Conservation (phyloP, 192 early-diverging fungal genomes). For the Coemansia sp. region DNA sequence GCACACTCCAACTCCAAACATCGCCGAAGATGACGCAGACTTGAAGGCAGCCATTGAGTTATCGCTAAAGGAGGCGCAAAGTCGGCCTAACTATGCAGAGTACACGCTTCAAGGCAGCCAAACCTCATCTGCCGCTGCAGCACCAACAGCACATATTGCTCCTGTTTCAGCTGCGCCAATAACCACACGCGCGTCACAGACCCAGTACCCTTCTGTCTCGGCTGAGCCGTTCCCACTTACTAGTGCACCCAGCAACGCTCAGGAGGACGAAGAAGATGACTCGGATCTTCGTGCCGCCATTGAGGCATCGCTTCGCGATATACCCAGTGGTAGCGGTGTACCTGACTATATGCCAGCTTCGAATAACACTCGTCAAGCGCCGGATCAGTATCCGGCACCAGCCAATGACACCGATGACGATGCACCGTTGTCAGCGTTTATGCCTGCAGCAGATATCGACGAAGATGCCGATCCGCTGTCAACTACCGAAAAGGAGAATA, state of each 20-base stretch:
- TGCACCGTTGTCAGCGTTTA: slow-evolving; percentile 30
- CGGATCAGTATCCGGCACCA: not conserved
- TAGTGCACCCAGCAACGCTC: slow-evolving; percentile 19
- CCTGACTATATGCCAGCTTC: slow-evolving; percentile 27
- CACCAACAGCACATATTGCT: not conserved
- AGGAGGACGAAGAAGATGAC: slow-evolving; percentile 61
- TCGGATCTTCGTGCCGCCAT: slow-evolving; percentile 73
- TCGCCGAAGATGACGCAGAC: slow-evolving; percentile 83
- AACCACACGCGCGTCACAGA: slow-evolving; percentile 5
- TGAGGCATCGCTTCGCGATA: slow-evolving; percentile 72
- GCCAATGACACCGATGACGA: slow-evolving; percentile 9
- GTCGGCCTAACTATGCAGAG: slow-evolving; percentile 43
- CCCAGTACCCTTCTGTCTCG: slow-evolving; percentile 23
- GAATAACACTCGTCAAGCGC: slow-evolving; percentile 1
- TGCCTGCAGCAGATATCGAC: slow-evolving; percentile 30
- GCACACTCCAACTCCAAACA: slow-evolving; percentile 10
- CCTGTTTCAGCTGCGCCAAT: slow-evolving; percentile 3
- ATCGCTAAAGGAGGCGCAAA: slow-evolving; percentile 71
- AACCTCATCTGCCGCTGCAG: slow-evolving; percentile 4
- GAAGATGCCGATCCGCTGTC: slow-evolving; percentile 63
- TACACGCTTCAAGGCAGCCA: slow-evolving; percentile 28
- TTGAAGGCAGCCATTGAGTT: slow-evolving; percentile 89
- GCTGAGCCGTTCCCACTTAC: slow-evolving; percentile 41
- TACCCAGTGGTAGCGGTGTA: slow-evolving; percentile 22
- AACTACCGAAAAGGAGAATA: slow-evolving; percentile 79